These are phyloP conservation scores for Leishmania tarentolae DNA, from an alignment of 208 protist species.

Conservation along the genomic window DNA sequence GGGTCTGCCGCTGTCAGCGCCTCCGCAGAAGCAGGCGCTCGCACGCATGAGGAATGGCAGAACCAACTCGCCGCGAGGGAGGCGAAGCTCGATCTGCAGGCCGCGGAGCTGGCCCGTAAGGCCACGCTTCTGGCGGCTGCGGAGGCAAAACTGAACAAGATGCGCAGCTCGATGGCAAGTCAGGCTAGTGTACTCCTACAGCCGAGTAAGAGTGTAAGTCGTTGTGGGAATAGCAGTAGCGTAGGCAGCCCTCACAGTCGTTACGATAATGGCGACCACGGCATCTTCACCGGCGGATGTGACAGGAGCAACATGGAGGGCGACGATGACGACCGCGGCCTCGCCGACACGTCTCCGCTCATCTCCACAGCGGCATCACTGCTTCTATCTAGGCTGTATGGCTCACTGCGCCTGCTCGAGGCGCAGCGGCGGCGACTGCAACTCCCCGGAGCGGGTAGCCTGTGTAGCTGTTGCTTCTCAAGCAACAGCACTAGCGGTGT, in stretches of 20 bases:
- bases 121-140: conserved; percentile 42
- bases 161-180: conserved; percentile 58
- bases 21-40: neutral
- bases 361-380: conserved; percentile 29
- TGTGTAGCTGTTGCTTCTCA: conserved; percentile 26
- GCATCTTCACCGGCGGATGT: neutral
- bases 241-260: conserved; percentile 1
- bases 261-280: neutral
- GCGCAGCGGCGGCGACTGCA: conserved; percentile 17
- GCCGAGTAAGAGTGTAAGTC: conserved; percentile 8
- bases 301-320: neutral
- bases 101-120: conserved; percentile 37
- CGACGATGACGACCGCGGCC: conserved; percentile 11
- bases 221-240: neutral
- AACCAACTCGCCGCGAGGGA: conserved; percentile 25
- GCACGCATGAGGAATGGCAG: conserved; percentile 17
- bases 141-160: conserved; percentile 60
- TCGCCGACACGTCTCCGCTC: conserved; percentile 20
- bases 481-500: conserved; percentile 12
- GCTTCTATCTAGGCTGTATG: conserved; percentile 21
- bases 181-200: conserved; percentile 62
- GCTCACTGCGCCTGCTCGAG: conserved; percentile 22
- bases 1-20: neutral
- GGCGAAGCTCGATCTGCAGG: conserved; percentile 19
- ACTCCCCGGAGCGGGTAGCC: conserved; percentile 20